A percentile compares a stretch with the other conserved stretches of the same genome.
These are phyloP conservation scores for Butyriboletus loyo DNA, from an alignment of 768 basidiomycete species.

Conservation along the genomic window DNA sequence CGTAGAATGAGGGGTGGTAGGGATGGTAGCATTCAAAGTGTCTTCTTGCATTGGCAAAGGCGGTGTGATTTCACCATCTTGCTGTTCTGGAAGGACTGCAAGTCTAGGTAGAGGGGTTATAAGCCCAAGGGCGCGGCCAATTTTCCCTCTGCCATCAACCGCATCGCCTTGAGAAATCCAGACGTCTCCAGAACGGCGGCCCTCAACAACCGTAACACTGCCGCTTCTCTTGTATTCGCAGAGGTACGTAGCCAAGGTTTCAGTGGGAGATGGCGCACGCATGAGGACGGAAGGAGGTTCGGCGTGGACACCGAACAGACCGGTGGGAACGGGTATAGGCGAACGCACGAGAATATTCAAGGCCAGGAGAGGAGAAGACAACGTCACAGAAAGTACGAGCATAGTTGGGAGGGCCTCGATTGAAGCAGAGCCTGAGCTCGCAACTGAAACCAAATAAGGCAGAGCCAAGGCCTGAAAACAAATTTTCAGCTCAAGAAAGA, in stretches of 20 bases:
- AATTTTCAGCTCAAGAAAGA: not conserved
- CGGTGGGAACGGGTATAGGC: constrained; percentile 64
- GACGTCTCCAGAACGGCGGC: constrained; percentile 68
- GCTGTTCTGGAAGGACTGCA: constrained; percentile 55
- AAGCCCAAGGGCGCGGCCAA: constrained; percentile 62
- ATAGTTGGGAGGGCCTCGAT: constrained; percentile 45
- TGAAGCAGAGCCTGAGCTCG: constrained; percentile 38
- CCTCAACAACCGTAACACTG: constrained; percentile 63
- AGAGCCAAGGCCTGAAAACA: constrained; percentile 51
- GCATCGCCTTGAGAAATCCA: constrained; percentile 76
- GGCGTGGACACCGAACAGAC: constrained; percentile 53
- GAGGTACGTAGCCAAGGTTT: constrained; percentile 24
- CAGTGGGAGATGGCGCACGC: constrained; percentile 44
- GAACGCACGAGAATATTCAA: constrained; percentile 58
- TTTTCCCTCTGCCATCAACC: constrained; percentile 58
- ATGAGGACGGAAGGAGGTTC: constrained; percentile 41
- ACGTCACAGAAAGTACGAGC: constrained; percentile 59
- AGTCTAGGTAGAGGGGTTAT: constrained; percentile 63
- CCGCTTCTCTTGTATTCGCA: constrained; percentile 60
- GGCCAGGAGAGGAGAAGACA: constrained; percentile 66
- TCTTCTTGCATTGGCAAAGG: constrained; percentile 61
- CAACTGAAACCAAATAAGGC: constrained; percentile 53
- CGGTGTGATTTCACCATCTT: constrained; percentile 45
- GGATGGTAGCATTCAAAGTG: constrained; percentile 42
- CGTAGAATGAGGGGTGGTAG: constrained; percentile 54